A percentile compares a stretch with the other conserved stretches of the same genome.
Evolutionary conservation across 495 filamentous ascomycete genomes (phyloP).

Genomic region (Pyrenula aspistea): DNA sequence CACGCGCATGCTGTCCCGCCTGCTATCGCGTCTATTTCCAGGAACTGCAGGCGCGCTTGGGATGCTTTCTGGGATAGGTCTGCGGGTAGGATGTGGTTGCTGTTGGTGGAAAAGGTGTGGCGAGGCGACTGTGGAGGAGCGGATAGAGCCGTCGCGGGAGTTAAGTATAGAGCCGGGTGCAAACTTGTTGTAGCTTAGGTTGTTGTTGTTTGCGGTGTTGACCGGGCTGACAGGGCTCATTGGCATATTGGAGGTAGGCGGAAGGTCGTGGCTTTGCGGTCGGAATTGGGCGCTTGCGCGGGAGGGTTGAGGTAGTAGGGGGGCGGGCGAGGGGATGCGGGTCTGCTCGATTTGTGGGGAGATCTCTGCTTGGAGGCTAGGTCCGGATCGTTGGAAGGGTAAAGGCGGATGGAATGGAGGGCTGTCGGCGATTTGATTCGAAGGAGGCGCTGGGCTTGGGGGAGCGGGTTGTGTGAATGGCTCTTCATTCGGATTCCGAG

Average conservation of each 20-base stretch:
- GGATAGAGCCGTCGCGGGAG: not conserved
- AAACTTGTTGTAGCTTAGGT: not conserved
- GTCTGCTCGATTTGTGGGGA: not conserved
- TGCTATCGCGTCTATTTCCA: not conserved
- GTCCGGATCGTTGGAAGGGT: not conserved
- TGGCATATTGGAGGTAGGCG: not conserved
- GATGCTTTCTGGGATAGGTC: not conserved
- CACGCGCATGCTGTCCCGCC: not conserved
- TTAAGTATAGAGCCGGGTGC: not conserved
- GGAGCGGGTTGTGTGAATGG: not conserved
- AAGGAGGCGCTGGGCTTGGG: not conserved
- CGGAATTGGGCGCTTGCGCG: not conserved
- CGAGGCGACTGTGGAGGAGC: not conserved
- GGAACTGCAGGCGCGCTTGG: not conserved
- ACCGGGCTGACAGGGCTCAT: not conserved
- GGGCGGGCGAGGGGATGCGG: not conserved
- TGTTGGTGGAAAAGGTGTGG: not conserved
- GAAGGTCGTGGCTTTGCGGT: not conserved
- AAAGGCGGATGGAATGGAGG: not conserved
- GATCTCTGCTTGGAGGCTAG: not conserved
- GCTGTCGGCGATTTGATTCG: not conserved
- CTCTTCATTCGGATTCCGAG: not conserved
- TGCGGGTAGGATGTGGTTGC: not conserved
- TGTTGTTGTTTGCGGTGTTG: not conserved
- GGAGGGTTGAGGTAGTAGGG: not conserved